Base-by-base conservation (phyloP, 306 rosid species). In the Cucurbita maxima region DNA sequence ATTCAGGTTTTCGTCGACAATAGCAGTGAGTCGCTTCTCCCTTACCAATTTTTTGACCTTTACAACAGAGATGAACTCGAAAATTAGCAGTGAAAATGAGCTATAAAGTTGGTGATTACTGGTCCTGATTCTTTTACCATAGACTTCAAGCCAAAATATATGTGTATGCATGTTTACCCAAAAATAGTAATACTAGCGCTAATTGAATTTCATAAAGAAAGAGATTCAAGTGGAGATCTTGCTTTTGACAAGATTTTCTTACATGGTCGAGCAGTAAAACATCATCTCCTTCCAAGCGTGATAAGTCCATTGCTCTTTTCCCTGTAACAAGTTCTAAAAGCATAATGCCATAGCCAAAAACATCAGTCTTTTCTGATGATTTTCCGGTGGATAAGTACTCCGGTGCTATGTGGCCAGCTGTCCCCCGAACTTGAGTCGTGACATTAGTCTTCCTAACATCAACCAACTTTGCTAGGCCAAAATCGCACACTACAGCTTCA, bases 351-450 rank as follows among this genome's bases (percentile, higher is more conserved):
- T 90, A 94, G 58, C 98, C 98, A 75, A 94, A 94, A 81, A 94
- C 98, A 76, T 94, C 98, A 2, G 98, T 94, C 86, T 94, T 90
- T 78, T 87, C 98, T 18, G 98, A 94, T 60, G 98, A 88, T 76
- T 89, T 94, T 77, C 98, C 98, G 0, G 98, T 94, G 62, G 97
- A 89, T 89, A 94, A 74, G 81, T 94, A 94, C 74, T 94, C 98
- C 18, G 98, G 98, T 76, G 98, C 98, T 82, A 94, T 94, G 85
- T 94, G 98, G 78, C 98, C 98, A 94, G 91, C 89, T 59, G 98
- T 94, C 70, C 98, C 98, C 43, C 98, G 94, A 83, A 94, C 90
- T 86, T 87, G 96, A 76, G 98, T 94, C 60, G 98, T 94, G 76
- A 94, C 97, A 5, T 84, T 87, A 73, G 98, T 89, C 78, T 85